Evolutionary conservation across 306 rosid genomes (phyloP), one percentile per base, ranked within the genome.

Genomic region (Castanopsis chinensis): DNA sequence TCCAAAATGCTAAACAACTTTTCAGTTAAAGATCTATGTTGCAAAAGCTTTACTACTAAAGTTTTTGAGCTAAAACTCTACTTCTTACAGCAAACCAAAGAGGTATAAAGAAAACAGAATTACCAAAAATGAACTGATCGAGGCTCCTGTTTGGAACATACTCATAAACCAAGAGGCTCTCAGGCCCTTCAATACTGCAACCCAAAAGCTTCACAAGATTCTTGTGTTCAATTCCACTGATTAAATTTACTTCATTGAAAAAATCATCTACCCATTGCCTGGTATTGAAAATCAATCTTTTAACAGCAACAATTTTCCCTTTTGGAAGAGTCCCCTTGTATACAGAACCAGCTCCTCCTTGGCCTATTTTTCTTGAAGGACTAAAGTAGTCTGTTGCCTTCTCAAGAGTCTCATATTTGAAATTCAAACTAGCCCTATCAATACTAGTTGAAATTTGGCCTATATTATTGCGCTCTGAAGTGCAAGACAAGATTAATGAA

Each of bases 171-270:
- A 94, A 89, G 73, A 94, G 88, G 64, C 98, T 94, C 89, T 94
- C 98, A 6, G 98, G 98, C 45, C 98, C 98, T 90, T 94, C 98
- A 57, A 94, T 92, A 89, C 97, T 94, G 63, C 98, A 94, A 25
- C 98, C 98, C 81, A 94, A 80, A 78, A 94, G 91, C 65, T 83
- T 73, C 55, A 94, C 93, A 41, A 94, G 97, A 79, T 92, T 91
- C 85, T 92, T 85, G 92, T 94, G 98, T 60, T 89, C 87, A 53
- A 90, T 87, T 80, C 90, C 94, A 1, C 91, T 87, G 69, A 94
- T 89, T 75, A 94, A 83, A 81, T 92, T 92, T 20, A 94, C 98
- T 75, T 94, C 98, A 76, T 94, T 94, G 92, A 94, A 94, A 88
- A 94, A 94, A 75, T 92, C 97, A 74, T 92, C 96, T 0, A 92